phyloP scores from a whole-genome alignment of 805 yeast species.

The Saturnispora galanensis region DNA sequence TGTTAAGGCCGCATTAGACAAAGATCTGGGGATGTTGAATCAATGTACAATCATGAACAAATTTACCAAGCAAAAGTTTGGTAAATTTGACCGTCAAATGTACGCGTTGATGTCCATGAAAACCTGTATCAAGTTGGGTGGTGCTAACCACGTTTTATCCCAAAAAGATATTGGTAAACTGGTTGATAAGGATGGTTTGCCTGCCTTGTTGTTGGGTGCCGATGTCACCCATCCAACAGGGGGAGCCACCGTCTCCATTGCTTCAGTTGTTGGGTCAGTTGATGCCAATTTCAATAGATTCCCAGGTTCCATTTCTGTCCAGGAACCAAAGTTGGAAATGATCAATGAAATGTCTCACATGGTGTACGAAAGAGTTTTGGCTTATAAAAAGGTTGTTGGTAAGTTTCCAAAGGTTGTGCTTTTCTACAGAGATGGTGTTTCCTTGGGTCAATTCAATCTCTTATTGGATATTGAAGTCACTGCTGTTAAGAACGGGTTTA shows the following conservation, averaged over 20 bases:
- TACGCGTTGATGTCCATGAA: conserved; percentile 26
- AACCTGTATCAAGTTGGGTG: conserved; percentile 25
- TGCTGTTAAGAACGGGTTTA: conserved; percentile 17
- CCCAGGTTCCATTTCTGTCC: conserved; percentile 21
- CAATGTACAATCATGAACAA: conserved; percentile 23
- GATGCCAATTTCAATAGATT: conserved; percentile 19
- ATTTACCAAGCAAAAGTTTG: conserved; percentile 18
- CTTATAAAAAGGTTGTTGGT: conserved; percentile 16
- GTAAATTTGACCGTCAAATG: conserved; percentile 21
- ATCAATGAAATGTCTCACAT: conserved; percentile 20
- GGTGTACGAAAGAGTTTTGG: conserved; percentile 19
- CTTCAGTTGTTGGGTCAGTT: conserved; percentile 18
- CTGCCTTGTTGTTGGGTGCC: conserved; percentile 21
- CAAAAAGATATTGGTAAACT: conserved; percentile 13
- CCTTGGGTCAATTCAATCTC: conserved; percentile 24
- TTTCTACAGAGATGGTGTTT: conserved; percentile 28
- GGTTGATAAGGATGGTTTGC: conserved; percentile 14
- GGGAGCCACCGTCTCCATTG: conserved; percentile 15
- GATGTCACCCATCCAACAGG: conserved; percentile 26
- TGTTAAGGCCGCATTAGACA: conserved; percentile 23
- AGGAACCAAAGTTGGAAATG: conserved; percentile 17
- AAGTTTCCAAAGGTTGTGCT: conserved; percentile 20
- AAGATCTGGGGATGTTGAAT: conserved; percentile 21
- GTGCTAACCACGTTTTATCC: conserved; percentile 19
- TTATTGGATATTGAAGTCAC: conserved; percentile 24